Conservation (phyloP, 352 stramenopile genomes). For the Pythium periplocum region DNA sequence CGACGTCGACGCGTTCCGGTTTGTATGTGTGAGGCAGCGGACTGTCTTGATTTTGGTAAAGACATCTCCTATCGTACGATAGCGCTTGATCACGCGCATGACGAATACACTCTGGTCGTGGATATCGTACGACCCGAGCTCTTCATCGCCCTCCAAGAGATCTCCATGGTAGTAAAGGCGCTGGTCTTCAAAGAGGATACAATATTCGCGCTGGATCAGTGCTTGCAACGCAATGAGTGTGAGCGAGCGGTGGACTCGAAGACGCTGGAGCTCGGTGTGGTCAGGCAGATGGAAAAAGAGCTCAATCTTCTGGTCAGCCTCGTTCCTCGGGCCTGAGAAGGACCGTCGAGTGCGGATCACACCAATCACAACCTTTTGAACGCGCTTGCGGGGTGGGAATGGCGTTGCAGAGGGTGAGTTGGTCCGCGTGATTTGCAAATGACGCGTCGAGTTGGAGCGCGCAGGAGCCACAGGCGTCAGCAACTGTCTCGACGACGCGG, state of each 20-base stretch:
- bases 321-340: conserved; percentile 5
- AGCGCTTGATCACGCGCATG: conserved; percentile 36
- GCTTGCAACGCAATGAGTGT: conserved; percentile 50
- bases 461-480: no score
- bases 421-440: no score
- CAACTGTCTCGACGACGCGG: no score
- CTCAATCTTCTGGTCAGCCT: conserved; percentile 35
- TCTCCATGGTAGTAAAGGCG: conserved; percentile 49
- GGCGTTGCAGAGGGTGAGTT: no score
- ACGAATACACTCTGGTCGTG: conserved; percentile 46
- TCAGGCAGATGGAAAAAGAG: conserved; percentile 43
- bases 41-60: conserved; percentile 59
- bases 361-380: no score
- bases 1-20: conserved; percentile 3
- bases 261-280: conserved; percentile 23
- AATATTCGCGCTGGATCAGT: conserved; percentile 50
- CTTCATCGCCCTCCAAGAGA: conserved; percentile 54
- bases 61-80: conserved; percentile 57
- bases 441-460: no score
- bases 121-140: conserved; percentile 49
- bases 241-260: conserved; percentile 39
- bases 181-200: conserved; percentile 57
- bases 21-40: conserved; percentile 18
- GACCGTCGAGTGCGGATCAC: neutral
- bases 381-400: no score